Base-by-base conservation (phyloP, 108 stramenopile species). In the Fistulifera pelliculosa region DNA sequence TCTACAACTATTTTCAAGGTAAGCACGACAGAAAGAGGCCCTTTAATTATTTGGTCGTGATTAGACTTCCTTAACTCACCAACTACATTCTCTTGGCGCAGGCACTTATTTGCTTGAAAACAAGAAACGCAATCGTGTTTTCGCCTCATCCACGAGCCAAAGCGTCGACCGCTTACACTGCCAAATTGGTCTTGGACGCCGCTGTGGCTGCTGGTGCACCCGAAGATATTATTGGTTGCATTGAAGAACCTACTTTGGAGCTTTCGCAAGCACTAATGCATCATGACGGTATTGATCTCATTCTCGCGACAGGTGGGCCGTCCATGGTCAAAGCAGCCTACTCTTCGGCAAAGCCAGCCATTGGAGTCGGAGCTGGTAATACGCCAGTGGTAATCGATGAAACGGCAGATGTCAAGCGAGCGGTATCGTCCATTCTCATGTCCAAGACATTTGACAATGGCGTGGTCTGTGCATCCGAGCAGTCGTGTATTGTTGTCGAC, bases 1-100 rank as follows among this genome's bases (percentile, higher is more conserved):
- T 56, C 60, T n/a, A 71, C 70, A 10, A 42, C 65, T 26, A 71
- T 71, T 27, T 44, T 41, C 60, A 71, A 71, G 35, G 45, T n/a
- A 6, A 16, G n/a, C n/a, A n/a, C n/a, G n/a, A n/a, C n/a, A n/a
- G n/a, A n/a, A n/a, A n/a, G n/a, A n/a, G n/a, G n/a, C n/a, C n/a
- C n/a, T n/a, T n/a, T n/a, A n/a, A n/a, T n/a, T n/a, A n/a, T n/a
- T n/a, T n/a, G n/a, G n/a, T n/a, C n/a, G n/a, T n/a, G n/a, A n/a
- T n/a, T n/a, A n/a, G n/a, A n/a, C n/a, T n/a, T n/a, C n/a, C n/a
- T n/a, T n/a, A n/a, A n/a, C 31, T 35, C 31, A 35, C 31, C 3
- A 35, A 35, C 31, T 35, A 8, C 3, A 6, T 35, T 35, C 31
- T 35, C 8, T 8, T 8, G 31, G 31, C 31, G 59, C 31, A 35